A percentile compares a stretch with the other conserved stretches of the same genome.
Evolutionary conservation across 768 basidiomycete species (phyloP).

Genomic region (Boletus reticuloceps): DNA sequence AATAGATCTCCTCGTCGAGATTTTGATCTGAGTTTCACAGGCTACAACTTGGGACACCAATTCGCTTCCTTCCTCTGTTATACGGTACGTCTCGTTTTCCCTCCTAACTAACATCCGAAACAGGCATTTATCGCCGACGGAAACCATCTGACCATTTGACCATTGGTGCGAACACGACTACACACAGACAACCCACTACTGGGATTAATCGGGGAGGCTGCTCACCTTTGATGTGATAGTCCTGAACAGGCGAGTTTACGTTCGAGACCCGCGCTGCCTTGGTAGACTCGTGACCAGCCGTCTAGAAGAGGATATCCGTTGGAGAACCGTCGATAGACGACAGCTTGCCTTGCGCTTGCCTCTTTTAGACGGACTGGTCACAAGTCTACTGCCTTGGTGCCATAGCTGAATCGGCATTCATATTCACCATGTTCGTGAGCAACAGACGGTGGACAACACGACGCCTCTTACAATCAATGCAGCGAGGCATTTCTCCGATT

Average conservation of each 20-base stretch:
- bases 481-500: slow-evolving; percentile 12
- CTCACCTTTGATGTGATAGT: slow-evolving; percentile 17
- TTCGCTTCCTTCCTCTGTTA: slow-evolving; percentile 19
- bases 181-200: neutral
- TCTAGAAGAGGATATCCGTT: too few species aligned
- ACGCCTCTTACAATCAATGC: slow-evolving; percentile 3
- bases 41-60: slow-evolving; percentile 22
- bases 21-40: neutral
- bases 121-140: slow-evolving; percentile 19
- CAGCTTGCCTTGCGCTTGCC: too few species aligned
- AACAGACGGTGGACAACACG: slow-evolving; percentile 14
- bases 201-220: slow-evolving; percentile 12
- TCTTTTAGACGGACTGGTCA: too few species aligned
- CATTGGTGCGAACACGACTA: slow-evolving; percentile 20
- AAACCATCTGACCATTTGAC: slow-evolving; percentile 25
- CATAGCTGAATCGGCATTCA: slow-evolving; percentile 15
- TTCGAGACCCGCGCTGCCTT: too few species aligned
- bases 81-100: neutral
- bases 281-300: too few species aligned
- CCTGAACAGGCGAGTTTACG: slow-evolving; percentile 10
- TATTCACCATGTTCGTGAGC: slow-evolving; percentile 20
- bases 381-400: too few species aligned
- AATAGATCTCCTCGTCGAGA: neutral
- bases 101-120: neutral
- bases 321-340: too few species aligned